Evolutionary conservation across 169 alveolate genomes (phyloP).

Genomic region (Eimeria praecox): DNA sequence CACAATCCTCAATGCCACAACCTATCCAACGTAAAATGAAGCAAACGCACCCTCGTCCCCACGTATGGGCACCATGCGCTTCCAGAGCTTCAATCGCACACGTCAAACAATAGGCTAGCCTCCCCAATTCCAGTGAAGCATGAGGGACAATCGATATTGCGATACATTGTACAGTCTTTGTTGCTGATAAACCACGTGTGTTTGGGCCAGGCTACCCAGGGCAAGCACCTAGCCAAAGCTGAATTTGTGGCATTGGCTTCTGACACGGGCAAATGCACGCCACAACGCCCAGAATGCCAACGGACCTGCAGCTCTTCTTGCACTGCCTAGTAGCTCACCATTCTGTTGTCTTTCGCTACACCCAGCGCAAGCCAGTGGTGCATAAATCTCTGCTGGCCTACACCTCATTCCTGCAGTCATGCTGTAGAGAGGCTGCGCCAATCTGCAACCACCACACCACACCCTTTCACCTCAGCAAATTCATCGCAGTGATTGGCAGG

Average conservation of each 20-base stretch:
- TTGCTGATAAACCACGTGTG: not conserved
- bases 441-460: not conserved
- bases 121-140: not conserved
- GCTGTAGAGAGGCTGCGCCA: not conserved
- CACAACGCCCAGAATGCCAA: not conserved
- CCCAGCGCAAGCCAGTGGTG: not conserved
- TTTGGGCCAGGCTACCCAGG: not conserved
- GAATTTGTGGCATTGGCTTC: not conserved
- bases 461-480: not conserved
- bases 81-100: not conserved
- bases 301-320: not conserved
- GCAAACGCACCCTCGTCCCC: not conserved
- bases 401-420: not conserved
- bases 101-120: not conserved
- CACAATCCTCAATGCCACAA: not conserved
- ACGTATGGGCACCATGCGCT: not conserved
- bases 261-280: too few species aligned
- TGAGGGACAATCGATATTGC: not conserved
- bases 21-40: not conserved
- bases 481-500: too few species aligned
- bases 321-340: not conserved
- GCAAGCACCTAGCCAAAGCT: not conserved
- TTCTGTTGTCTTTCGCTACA: not conserved
- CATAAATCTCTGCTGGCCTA: not conserved
- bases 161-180: not conserved